Base-by-base conservation (phyloP, 148 eudicot species). In the Hydrangea macrophylla region DNA sequence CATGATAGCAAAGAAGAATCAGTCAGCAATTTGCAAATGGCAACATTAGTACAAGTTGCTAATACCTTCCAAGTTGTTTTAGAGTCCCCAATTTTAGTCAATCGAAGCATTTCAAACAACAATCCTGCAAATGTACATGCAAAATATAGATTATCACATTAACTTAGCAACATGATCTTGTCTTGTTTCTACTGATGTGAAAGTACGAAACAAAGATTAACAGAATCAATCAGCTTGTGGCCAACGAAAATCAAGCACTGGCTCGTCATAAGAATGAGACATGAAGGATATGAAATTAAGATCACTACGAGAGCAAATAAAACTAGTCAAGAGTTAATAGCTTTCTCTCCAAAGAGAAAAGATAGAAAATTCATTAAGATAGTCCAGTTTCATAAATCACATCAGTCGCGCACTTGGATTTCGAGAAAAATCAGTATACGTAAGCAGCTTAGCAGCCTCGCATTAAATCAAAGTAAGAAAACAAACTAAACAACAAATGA, bases 91-190 rank as follows among this genome's bases (percentile, higher is more conserved):
- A 75, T 73, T 80, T 80, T 92, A 11, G 90, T 68, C 28, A 85
- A 79, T 76, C 89, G 84, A 77, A 92, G 96, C 98, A 92, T 92
- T 81, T 92, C 98, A 62, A 75, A 75, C 69, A 92, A 78, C 69
- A 92, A 80, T 65, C 98, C 92, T 90, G 80, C 58, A 64, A 32
- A 54, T 15, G 24, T 10, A 53, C 7, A 51, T 4, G 24, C 45
- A 26, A 53, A 63, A 15, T 13, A 0, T 58, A 27, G 31, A 28
- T n/a, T 20, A 58, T 8, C 17, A 36, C 68, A 32, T 5, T 48
- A 54, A 36, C n/a, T 11, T 36, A 57, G 13, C 23, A 57, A 44
- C 0, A 28, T 40, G 17, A 31, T 10, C 30, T 26, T 33, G 45
- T 30, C 36, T 20, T 23, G 20, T 13, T 28, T 48, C 31, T 28